Base-by-base conservation (phyloP, 192 early-diverging fungal species). In the Diversispora epigaea region DNA sequence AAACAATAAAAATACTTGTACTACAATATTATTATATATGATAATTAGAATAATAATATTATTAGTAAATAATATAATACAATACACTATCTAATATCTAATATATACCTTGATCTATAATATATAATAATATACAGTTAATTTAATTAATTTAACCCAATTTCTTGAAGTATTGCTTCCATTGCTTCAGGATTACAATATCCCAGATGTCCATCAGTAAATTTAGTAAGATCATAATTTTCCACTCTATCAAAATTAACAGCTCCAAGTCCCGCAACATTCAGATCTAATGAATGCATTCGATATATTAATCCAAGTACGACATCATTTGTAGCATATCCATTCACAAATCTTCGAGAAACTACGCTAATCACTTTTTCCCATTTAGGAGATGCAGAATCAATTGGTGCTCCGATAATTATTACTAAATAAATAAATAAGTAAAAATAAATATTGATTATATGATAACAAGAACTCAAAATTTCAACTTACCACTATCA, bases 321-420 rank as follows among this genome's bases (percentile, higher is more conserved):
- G 45, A 84, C 80, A 58, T 89, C 87, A 43, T 84, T 83, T 4
- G 82, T 77, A 39, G 87, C 83, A 63, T 84, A 89, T 5, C 82
- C 82, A 72, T 89, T 89, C 11, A 89, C 47, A 47, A 89, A 83
- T 17, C 84, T 73, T 41, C 84, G 79, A 43, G 83, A 76, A 3
- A 86, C 83, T 12, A 83, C 83, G 8, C 81, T 78, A 0, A 75
- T 61, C 3, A 74, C 83, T 3, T 73, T 71, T 9, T 77, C 58
- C 87, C 87, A 89, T 73, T 78, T 72, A 6, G 78, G 64, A 4
- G 80, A 44, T 46, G 77, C 74, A 9, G 78, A 79, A 57, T 83
- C 76, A 57, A 89, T 81, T 12, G 87, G 87, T 11, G 86, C 84
- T 11, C 86, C 87, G 68, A 89, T 64, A 19, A 89, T 49, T 6